phyloP scores from a whole-genome alignment of 1,284 basidiomycete genomes.

The Polyporus tsugae region DNA sequence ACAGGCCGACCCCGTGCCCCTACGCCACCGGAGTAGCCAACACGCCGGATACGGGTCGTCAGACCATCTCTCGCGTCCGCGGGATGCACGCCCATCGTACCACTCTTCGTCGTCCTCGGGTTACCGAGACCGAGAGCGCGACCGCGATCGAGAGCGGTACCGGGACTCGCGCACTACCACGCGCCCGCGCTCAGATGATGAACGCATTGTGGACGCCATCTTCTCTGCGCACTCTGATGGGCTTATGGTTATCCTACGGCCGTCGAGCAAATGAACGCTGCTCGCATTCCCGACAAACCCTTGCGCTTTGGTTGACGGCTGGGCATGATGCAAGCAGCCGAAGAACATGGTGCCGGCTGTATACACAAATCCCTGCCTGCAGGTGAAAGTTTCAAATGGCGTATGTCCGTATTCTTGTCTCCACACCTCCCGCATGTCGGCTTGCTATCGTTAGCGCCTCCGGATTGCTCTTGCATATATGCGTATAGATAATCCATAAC shows the following conservation, averaged over 20 bases:
- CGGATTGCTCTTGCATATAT: slow-evolving; percentile 10
- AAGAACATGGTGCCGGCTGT: neutral
- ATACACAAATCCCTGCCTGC: neutral
- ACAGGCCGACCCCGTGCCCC: slow-evolving; percentile 34
- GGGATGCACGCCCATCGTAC: slow-evolving; percentile 16
- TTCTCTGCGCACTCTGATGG: slow-evolving; percentile 85
- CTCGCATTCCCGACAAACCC: neutral
- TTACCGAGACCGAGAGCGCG: slow-evolving; percentile 23
- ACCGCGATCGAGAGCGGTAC: slow-evolving; percentile 22
- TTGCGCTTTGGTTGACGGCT: neutral
- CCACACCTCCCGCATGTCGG: neutral
- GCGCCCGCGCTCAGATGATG: slow-evolving; percentile 38
- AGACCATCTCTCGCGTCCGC: slow-evolving; percentile 7
- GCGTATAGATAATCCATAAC: slow-evolving; percentile 1
- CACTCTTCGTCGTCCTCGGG: slow-evolving; percentile 16
- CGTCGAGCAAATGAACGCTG: slow-evolving; percentile 22
- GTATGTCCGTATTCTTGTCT: neutral
- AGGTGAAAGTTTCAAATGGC: neutral
- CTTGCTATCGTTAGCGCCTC: slow-evolving; percentile 14
- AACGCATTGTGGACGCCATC: slow-evolving; percentile 73
- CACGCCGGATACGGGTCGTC: slow-evolving; percentile 10
- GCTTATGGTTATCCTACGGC: slow-evolving; percentile 75
- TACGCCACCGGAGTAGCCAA: slow-evolving; percentile 33
- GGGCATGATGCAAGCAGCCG: neutral
- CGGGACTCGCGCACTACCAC: slow-evolving; percentile 21